A percentile compares a stretch with the other conserved stretches of the same genome.
These are phyloP conservation scores for Rusavskia elegans DNA, from an alignment of 495 filamentous ascomycete genomes.

Conservation along the genomic window DNA sequence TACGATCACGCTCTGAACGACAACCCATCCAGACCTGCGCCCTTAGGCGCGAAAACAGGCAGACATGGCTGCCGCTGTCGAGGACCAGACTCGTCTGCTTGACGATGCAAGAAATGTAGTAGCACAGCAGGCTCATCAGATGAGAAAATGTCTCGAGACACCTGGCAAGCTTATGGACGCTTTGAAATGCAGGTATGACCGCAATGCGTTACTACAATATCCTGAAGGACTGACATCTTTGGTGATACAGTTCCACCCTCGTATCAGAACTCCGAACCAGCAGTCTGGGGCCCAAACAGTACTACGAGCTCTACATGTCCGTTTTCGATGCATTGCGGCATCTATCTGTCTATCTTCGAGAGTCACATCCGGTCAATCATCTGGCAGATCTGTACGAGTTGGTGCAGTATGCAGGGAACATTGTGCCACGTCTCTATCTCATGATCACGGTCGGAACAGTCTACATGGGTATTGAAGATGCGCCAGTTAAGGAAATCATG, in stretches of 20 bases:
- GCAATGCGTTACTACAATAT: background rate
- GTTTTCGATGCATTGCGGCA: conserved; percentile 96
- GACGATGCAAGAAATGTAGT: conserved; percentile 94
- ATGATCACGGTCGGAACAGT: conserved; percentile 99
- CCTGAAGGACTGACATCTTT: background rate
- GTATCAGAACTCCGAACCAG: conserved; percentile 95
- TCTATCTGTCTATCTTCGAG: conserved; percentile 87
- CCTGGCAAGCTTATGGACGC: conserved; percentile 99
- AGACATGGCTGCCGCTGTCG: conserved; percentile 48
- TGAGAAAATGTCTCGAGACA: conserved; percentile 95
- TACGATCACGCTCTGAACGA: background rate
- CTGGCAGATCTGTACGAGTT: conserved; percentile 96
- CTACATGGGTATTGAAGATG: conserved; percentile 97
- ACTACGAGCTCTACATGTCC: conserved; percentile 98
- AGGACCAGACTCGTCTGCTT: conserved; percentile 86
- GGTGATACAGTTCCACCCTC: conserved; percentile 62
- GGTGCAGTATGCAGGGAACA: conserved; percentile 97
- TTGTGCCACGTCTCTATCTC: conserved; percentile 86
- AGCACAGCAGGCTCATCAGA: conserved; percentile 85
- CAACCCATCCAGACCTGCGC: conserved; percentile 1
- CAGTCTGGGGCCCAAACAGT: conserved; percentile 91
- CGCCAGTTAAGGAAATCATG: conserved; percentile 98
- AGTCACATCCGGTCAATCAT: conserved; percentile 95
- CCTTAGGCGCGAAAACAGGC: conserved; percentile 29
- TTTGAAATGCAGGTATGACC: conserved; percentile 82